Percentiles rank a stretch among this genome's conserved stretches.
Conservation (phyloP, 768 basidiomycete genomes). For the Lactifluus rugatus region DNA sequence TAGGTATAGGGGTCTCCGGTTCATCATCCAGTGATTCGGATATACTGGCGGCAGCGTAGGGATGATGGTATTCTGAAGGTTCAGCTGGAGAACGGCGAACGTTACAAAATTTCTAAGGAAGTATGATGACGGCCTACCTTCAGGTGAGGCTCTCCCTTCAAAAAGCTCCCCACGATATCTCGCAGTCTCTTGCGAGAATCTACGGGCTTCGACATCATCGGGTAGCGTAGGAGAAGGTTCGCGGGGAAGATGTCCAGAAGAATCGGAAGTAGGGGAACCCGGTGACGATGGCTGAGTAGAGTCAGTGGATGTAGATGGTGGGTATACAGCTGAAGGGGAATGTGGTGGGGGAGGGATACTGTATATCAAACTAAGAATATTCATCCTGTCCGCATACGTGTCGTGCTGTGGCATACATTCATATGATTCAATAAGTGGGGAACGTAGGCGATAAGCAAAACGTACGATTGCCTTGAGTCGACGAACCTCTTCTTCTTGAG, state of each 20-base stretch:
- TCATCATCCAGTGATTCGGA: slow-evolving; percentile 9
- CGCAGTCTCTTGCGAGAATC: slow-evolving; percentile 19
- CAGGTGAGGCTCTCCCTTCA: background rate
- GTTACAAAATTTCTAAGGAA: background rate
- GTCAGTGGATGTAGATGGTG: slow-evolving; percentile 39
- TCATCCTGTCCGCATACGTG: slow-evolving; percentile 91
- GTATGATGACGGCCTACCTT: slow-evolving; percentile 2
- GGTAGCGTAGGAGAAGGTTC: slow-evolving; percentile 24
- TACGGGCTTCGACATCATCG: slow-evolving; percentile 15
- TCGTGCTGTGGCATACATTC: slow-evolving; percentile 54
- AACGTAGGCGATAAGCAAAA: slow-evolving; percentile 14
- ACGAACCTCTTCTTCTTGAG: slow-evolving; percentile 83
- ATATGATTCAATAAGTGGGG: background rate
- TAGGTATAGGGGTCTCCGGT: slow-evolving; percentile 13
- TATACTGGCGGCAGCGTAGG: slow-evolving; percentile 19
- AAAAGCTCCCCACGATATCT: slow-evolving; percentile 20
- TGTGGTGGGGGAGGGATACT: slow-evolving; percentile 72
- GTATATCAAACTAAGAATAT: slow-evolving; percentile 83
- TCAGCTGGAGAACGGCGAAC: background rate
- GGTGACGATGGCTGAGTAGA: slow-evolving; percentile 45
- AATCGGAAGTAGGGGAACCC: slow-evolving; percentile 42
- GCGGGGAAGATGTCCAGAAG: slow-evolving; percentile 32
- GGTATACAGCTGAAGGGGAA: slow-evolving; percentile 45
- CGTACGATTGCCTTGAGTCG: slow-evolving; percentile 82
- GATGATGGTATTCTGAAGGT: slow-evolving; percentile 17